Conservation (phyloP, 768 basidiomycete genomes). For the Amanita rubescens region DNA sequence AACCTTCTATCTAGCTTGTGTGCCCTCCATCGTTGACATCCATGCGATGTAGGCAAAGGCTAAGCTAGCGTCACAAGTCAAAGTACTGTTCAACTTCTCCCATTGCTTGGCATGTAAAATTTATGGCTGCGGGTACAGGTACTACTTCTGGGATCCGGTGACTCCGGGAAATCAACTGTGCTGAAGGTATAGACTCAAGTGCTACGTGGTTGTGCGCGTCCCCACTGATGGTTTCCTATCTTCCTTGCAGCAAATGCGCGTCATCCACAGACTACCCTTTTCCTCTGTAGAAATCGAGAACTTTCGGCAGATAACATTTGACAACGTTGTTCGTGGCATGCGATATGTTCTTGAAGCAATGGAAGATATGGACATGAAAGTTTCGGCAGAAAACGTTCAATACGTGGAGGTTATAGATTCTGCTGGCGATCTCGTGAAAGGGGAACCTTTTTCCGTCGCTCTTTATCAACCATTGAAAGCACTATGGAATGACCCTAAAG, state of each 20-base stretch:
- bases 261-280: slow-evolving; percentile 88
- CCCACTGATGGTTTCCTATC: background rate
- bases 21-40: slow-evolving; percentile 5
- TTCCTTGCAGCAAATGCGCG: slow-evolving; percentile 78
- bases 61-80: slow-evolving; percentile 65
- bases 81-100: slow-evolving; percentile 34
- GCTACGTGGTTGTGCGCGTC: background rate
- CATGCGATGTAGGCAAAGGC: slow-evolving; percentile 52
- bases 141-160: slow-evolving; percentile 85
- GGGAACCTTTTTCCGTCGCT: slow-evolving; percentile 66
- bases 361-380: slow-evolving; percentile 79
- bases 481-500: slow-evolving; percentile 72
- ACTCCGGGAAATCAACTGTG: slow-evolving; percentile 90
- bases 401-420: slow-evolving; percentile 59
- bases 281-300: slow-evolving; percentile 75
- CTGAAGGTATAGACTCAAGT: slow-evolving; percentile 59
- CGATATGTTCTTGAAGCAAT: slow-evolving; percentile 78
- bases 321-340: slow-evolving; percentile 85
- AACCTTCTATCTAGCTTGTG: background rate
- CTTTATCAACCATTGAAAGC: slow-evolving; percentile 60
- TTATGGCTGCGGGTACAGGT: slow-evolving; percentile 38
- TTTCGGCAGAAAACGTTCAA: slow-evolving; percentile 51
- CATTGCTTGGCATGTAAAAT: slow-evolving; percentile 1
- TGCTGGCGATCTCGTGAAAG: slow-evolving; percentile 66
- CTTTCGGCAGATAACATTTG: slow-evolving; percentile 88